Percentiles rank a stretch among this genome's conserved stretches.
Conservation (phyloP, 768 basidiomycete species). For the Suillus luteus region DNA sequence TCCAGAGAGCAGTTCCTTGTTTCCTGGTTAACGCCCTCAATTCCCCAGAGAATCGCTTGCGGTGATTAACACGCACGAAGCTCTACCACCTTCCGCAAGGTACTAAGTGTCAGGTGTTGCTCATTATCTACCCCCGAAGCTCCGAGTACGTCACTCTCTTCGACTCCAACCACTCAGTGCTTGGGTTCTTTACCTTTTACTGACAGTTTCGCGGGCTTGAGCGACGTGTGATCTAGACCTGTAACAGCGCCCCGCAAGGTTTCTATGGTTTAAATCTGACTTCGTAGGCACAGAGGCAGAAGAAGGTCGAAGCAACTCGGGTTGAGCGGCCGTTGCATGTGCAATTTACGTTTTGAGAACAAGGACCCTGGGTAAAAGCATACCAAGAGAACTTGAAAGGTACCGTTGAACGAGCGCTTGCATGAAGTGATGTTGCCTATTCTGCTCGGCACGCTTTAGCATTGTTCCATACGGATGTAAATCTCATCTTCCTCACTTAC, state of each 20-base stretch:
- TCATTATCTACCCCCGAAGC: background rate
- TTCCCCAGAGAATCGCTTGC: background rate
- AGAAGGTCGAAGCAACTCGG: slow-evolving; percentile 2
- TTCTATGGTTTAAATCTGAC: background rate
- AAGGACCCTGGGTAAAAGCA: slow-evolving; percentile 21
- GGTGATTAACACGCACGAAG: background rate
- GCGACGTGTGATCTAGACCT: background rate
- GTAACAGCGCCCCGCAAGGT: background rate
- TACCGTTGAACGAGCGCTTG: slow-evolving; percentile 2
- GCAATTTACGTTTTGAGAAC: slow-evolving; percentile 20
- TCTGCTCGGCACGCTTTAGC: slow-evolving; percentile 11
- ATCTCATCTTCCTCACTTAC: slow-evolving; percentile 5
- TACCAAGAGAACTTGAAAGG: background rate
- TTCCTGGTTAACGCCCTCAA: background rate
- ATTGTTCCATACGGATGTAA: slow-evolving; percentile 20
- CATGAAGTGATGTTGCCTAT: background rate
- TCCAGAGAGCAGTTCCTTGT: background rate
- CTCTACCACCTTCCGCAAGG: background rate
- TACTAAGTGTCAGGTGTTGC: background rate
- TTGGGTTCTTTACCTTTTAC: background rate
- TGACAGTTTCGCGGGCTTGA: background rate
- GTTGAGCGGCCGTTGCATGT: background rate
- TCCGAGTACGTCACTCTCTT: too few species aligned
- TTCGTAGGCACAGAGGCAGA: background rate
- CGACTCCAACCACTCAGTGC: background rate